Conservation (phyloP, 805 yeast genomes). For the Yarrowia deformans region DNA sequence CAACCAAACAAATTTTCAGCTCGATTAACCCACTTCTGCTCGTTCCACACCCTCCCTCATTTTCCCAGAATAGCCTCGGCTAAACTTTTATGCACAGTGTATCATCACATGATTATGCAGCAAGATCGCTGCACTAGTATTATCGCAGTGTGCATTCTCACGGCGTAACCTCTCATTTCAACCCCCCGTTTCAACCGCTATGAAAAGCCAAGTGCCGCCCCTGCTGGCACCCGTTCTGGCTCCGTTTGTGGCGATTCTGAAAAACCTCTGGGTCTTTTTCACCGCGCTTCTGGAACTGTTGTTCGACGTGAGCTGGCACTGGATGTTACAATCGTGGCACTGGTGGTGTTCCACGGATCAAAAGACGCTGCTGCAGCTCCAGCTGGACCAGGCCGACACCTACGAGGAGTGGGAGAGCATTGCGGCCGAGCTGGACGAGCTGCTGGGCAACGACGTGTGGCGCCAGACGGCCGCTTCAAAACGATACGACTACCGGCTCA, state of each 20-base stretch:
- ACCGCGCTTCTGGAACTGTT: slow-evolving; percentile 39
- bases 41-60: too few relatives aligned
- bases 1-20: too few relatives aligned
- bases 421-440: slow-evolving; percentile 56
- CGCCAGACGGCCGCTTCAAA: slow-evolving; percentile 82
- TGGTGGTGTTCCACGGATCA: slow-evolving; percentile 44
- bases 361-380: slow-evolving; percentile 43
- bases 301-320: slow-evolving; percentile 39
- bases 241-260: slow-evolving; percentile 20
- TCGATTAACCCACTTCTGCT: too few relatives aligned
- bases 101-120: slow-evolving; percentile 38
- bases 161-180: too few relatives aligned
- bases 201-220: slow-evolving; percentile 19
- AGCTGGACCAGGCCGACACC: slow-evolving; percentile 55
- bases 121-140: neutral
- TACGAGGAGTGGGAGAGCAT: slow-evolving; percentile 72
- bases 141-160: too few relatives aligned
- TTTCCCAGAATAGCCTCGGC: slow-evolving; percentile 11
- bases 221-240: slow-evolving; percentile 22
- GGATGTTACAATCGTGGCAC: slow-evolving; percentile 41
- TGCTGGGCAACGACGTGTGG: slow-evolving; percentile 55
- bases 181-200: neutral
- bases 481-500: slow-evolving; percentile 83
- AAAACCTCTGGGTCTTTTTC: slow-evolving; percentile 37
- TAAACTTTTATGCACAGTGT: neutral